Percentiles rank a stretch among this genome's conserved stretches.
phyloP scores from a whole-genome alignment of 2,329 filamentous ascomycete genomes.

The Xylariales sp. region DNA sequence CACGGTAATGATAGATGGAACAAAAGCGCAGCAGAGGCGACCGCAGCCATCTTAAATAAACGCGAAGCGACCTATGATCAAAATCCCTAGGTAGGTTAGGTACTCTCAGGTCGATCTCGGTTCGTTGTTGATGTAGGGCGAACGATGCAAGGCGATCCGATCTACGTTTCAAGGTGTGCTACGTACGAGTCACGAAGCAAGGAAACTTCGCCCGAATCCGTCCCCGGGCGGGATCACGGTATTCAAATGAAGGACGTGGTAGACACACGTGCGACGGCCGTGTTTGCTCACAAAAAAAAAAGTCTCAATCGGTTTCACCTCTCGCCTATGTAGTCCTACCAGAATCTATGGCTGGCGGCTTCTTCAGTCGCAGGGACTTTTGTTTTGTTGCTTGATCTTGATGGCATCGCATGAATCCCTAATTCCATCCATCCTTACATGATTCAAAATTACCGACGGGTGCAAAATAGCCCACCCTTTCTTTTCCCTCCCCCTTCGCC shows the following conservation, averaged over 20 bases:
- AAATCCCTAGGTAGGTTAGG: not conserved
- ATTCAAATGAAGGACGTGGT: not conserved
- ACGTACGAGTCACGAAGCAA: slow-evolving; percentile 4
- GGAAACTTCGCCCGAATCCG: slow-evolving; percentile 8
- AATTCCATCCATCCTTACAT: not conserved
- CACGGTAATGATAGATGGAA: not conserved
- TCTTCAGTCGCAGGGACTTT: not conserved
- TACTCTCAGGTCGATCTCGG: not conserved
- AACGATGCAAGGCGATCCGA: not conserved
- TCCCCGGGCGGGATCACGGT: slow-evolving; percentile 13
- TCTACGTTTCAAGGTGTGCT: slow-evolving; percentile 7
- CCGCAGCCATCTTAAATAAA: not conserved
- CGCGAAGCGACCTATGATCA: not conserved
- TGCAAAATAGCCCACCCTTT: not conserved
- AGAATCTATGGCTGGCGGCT: slow-evolving; percentile 3
- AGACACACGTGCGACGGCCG: slow-evolving; percentile 12
- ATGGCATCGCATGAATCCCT: no score
- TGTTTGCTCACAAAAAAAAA: slow-evolving; percentile 23
- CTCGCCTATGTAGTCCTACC: slow-evolving; percentile 6
- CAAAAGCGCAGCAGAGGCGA: not conserved
- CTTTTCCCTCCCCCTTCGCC: no score
- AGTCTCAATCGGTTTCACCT: slow-evolving; percentile 25
- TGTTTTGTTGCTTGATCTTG: no score
- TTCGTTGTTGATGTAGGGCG: not conserved
- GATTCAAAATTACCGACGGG: not conserved